Conservation (phyloP, 2,329 filamentous ascomycete genomes). For the Pseudogymnoascus verrucosus region DNA sequence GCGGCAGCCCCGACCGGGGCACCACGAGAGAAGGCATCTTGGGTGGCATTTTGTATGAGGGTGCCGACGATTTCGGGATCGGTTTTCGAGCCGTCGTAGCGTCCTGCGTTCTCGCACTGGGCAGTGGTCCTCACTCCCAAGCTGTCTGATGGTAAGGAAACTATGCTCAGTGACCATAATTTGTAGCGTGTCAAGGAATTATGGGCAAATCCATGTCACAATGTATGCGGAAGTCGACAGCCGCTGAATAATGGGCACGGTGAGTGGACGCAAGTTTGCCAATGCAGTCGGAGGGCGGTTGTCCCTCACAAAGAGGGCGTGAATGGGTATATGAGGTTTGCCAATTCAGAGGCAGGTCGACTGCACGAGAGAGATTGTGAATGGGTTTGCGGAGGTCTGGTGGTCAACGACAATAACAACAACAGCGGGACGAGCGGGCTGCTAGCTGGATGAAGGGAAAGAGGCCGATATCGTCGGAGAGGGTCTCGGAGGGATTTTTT, state of each 20-base stretch:
- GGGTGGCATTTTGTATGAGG: conserved; percentile 8
- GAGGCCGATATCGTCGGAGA: conserved; percentile 2
- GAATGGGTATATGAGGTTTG: not conserved
- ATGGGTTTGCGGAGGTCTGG: conserved; percentile 4
- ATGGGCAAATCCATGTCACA: conserved; percentile 1
- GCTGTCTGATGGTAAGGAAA: conserved; percentile 4
- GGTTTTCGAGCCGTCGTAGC: conserved; percentile 1
- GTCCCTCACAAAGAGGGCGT: not conserved
- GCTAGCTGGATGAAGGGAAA: not conserved
- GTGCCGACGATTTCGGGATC: not conserved
- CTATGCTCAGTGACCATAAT: conserved; percentile 7
- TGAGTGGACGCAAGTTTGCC: not conserved
- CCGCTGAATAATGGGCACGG: not conserved
- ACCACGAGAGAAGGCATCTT: conserved; percentile 48
- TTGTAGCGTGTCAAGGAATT: not conserved
- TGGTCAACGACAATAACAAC: not conserved
- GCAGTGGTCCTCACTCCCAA: conserved; percentile 4
- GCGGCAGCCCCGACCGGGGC: conserved; percentile 48
- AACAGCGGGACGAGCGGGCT: not conserved
- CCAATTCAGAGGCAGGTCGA: not conserved
- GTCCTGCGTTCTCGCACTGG: conserved; percentile 1
- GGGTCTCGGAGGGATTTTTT: not conserved
- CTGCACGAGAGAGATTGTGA: not conserved
- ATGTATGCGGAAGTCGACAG: not conserved
- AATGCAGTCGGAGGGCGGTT: not conserved